Evolutionary conservation across 208 protist species (phyloP).

Genomic region (Trypanosoma scelopori): DNA sequence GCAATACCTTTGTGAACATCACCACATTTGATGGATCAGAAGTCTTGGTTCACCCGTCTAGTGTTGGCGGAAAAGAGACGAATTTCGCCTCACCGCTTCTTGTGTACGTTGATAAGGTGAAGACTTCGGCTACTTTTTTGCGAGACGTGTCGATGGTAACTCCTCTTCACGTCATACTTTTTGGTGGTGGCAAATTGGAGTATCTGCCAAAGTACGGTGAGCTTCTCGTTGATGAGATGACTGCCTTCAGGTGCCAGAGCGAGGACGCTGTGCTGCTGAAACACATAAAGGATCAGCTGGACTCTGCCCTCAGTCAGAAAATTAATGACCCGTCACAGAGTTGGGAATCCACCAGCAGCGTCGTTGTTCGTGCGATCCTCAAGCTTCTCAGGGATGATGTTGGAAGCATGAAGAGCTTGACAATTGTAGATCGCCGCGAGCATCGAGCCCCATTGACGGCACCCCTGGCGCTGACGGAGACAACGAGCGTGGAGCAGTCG

Average conservation of each 20-base stretch:
- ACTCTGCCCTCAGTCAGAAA: conserved; percentile 81
- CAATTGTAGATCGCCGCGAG: conserved; percentile 69
- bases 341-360: conserved; percentile 81
- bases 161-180: conserved; percentile 92
- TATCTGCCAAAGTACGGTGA: conserved; percentile 80
- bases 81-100: conserved; percentile 75
- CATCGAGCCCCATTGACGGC: conserved; percentile 58
- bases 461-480: conserved; percentile 29
- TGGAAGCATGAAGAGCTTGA: conserved; percentile 34
- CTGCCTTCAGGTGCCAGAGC: conserved; percentile 70
- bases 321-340: conserved; percentile 83
- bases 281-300: conserved; percentile 83
- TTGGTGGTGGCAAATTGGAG: conserved; percentile 82
- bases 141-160: conserved; percentile 89
- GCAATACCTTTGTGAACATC: conserved; percentile 20
- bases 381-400: conserved; percentile 73
- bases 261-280: conserved; percentile 81
- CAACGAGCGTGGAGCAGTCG: not conserved
- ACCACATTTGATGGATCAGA: conserved; percentile 83
- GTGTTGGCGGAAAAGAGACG: conserved; percentile 79
- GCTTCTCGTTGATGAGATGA: conserved; percentile 81
- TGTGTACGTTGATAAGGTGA: conserved; percentile 94
- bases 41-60: conserved; percentile 89
- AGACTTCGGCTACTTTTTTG: conserved; percentile 92
- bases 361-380: conserved; percentile 84